Evolutionary conservation across 805 yeast species (phyloP).

Genomic region (Nakazawaea populi): DNA sequence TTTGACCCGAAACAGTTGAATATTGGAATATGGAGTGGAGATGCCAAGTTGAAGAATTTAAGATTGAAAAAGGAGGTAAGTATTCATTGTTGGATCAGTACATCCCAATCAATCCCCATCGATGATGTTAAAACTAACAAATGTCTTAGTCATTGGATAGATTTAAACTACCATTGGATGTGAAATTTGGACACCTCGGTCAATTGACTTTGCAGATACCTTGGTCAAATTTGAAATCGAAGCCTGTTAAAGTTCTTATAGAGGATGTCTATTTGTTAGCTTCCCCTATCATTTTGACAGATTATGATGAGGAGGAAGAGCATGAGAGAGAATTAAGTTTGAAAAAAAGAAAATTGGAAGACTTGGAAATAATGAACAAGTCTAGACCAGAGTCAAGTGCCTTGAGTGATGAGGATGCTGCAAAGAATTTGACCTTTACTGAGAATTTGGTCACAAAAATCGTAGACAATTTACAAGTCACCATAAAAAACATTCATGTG

Average conservation of each 20-base stretch:
- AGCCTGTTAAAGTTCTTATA: slow-evolving; percentile 83
- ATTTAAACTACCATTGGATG: slow-evolving; percentile 79
- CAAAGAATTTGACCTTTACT: slow-evolving; percentile 73
- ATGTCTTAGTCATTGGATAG: slow-evolving; percentile 63
- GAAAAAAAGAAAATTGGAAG: slow-evolving; percentile 59
- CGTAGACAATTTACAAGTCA: slow-evolving; percentile 86
- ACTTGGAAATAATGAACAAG: slow-evolving; percentile 58
- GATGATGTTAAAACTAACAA: not conserved
- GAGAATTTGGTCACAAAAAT: slow-evolving; percentile 85
- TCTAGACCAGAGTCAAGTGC: slow-evolving; percentile 27
- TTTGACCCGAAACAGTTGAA: slow-evolving; percentile 93
- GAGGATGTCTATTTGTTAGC: slow-evolving; percentile 86
- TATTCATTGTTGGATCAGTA: not conserved
- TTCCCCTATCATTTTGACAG: slow-evolving; percentile 59
- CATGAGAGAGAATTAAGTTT: slow-evolving; percentile 54
- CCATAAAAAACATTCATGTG: slow-evolving; percentile 85
- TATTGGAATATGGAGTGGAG: slow-evolving; percentile 97
- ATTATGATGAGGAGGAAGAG: slow-evolving; percentile 51
- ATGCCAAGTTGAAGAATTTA: slow-evolving; percentile 77
- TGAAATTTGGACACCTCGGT: slow-evolving; percentile 85
- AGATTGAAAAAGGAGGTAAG: slow-evolving; percentile 68
- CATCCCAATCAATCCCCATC: too few species aligned
- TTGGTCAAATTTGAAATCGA: slow-evolving; percentile 89
- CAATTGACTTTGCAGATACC: slow-evolving; percentile 88
- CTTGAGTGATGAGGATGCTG: slow-evolving; percentile 30